Evolutionary conservation across 2,329 filamentous ascomycete species (phyloP).

Genomic region (Colletotrichum sp.): DNA sequence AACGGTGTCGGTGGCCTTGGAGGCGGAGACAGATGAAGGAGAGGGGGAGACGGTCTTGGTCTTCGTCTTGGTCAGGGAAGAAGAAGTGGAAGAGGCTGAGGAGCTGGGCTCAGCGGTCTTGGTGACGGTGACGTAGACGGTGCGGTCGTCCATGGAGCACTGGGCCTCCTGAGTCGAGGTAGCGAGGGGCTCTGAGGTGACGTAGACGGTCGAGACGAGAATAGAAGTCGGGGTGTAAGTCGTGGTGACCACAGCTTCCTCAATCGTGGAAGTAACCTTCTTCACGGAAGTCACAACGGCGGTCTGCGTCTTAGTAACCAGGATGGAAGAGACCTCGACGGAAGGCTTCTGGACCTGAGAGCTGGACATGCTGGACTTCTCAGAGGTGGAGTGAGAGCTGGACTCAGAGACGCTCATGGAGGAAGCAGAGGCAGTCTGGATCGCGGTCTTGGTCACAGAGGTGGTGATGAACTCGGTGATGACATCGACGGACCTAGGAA

Average conservation of each 20-base stretch:
- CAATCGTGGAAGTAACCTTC: background rate
- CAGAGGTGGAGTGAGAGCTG: background rate
- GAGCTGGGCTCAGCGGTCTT: conserved; percentile 4
- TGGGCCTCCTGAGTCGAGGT: background rate
- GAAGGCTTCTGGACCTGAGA: background rate
- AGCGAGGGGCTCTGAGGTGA: background rate
- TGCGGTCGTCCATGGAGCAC: conserved; percentile 9
- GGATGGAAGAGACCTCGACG: background rate
- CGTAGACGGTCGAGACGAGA: background rate
- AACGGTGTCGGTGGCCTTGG: conserved; percentile 1
- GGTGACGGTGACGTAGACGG: conserved; percentile 19
- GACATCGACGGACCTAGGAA: background rate
- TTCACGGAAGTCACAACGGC: background rate
- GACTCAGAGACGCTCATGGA: background rate
- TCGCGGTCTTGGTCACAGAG: conserved; percentile 17
- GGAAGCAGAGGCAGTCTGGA: conserved; percentile 1
- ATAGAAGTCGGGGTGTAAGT: conserved; percentile 8
- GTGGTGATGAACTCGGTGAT: conserved; percentile 13
- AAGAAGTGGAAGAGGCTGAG: background rate
- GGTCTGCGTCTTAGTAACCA: conserved; percentile 16
- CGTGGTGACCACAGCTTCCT: conserved; percentile 1
- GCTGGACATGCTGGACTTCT: background rate
- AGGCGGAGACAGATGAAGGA: background rate
- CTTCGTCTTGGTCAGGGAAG: background rate
- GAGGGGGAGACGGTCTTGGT: background rate